Base-by-base conservation (phyloP, 2,329 filamentous ascomycete genomes). In the Cadophora malorum region DNA sequence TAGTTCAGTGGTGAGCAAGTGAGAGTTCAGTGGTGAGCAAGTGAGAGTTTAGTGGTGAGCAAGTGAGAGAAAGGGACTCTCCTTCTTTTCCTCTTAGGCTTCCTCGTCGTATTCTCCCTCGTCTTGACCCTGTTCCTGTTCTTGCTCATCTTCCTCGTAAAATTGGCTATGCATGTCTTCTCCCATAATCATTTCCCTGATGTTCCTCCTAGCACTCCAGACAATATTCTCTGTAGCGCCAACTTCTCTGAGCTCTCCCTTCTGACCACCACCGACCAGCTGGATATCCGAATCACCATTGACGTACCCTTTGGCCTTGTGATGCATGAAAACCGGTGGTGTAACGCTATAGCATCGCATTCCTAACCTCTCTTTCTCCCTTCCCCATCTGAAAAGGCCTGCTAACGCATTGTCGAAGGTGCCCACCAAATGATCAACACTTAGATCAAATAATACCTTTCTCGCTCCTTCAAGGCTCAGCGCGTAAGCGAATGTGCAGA, bases 401-500 rank as follows among this genome's bases (percentile, higher is more conserved):
- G 77, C 76, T 0, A 79, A 72, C 5, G 76, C 74, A 59, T 79
- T 79, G 61, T 79, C 78, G 52, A 79, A 78, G 0, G 77, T 71
- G 0, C 73, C 75, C 0, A 61, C 63, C 1, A 78, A 70, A 35
- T 75, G 74, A 68, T 79, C 76, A 2, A 72, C 61, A 67, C 87
- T 87, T 7, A 90, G 80, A 72, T 89, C 86, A 78, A 86, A 89
- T 4, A 63, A 9, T 5, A 63, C 60, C 77, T 89, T 89, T 72
- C 86, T 83, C 3, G 73, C 73, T 0, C 73, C 73, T 12, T 60
- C 31, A 25, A 73, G 72, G 1, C 75, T 76, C 45, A 81, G 64
- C 0, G 76, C 79, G 56, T 80, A 80, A 2, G 77, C 75, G 63
- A 79, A 79, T 2, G 76, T 75, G 68, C 79, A 80, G 23, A 79